A percentile compares a stretch with the other conserved stretches of the same genome.
phyloP scores from a whole-genome alignment of 2,329 filamentous ascomycete species.

The Diaporthe vexans region DNA sequence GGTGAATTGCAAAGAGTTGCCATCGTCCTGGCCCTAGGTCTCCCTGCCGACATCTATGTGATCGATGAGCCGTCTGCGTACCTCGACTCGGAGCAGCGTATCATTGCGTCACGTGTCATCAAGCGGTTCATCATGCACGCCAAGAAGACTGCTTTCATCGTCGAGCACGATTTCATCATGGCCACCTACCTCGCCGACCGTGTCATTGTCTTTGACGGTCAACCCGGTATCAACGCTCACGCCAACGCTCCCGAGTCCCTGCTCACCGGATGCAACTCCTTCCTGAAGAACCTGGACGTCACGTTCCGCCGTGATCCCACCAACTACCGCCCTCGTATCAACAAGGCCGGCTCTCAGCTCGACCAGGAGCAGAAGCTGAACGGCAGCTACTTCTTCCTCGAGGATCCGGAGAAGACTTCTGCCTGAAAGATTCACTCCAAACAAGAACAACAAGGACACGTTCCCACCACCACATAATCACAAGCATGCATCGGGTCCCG shows the following conservation, averaged over 20 bases:
- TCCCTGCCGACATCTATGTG: constrained; percentile 97
- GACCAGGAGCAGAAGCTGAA: constrained; percentile 96
- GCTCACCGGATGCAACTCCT: constrained; percentile 94
- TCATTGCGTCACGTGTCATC: constrained; percentile 96
- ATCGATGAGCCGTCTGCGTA: constrained; percentile 99
- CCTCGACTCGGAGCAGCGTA: constrained; percentile 99
- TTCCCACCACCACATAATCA: constrained; percentile 52
- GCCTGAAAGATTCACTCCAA: constrained; percentile 73
- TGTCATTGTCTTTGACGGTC: constrained; percentile 97
- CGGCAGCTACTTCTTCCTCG: constrained; percentile 99
- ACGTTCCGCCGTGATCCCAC: constrained; percentile 98
- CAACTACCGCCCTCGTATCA: constrained; percentile 97
- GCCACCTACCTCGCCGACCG: constrained; percentile 78
- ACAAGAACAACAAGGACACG: constrained; percentile 46
- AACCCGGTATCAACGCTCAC: constrained; percentile 88
- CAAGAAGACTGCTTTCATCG: constrained; percentile 99
- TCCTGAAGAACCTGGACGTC: constrained; percentile 96
- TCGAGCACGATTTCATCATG: constrained; percentile 99
- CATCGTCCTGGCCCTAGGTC: constrained; percentile 95
- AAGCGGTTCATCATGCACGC: constrained; percentile 99
- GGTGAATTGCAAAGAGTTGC: constrained; percentile 99
- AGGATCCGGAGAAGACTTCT: constrained; percentile 74
- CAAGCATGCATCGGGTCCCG: constrained; percentile 57
- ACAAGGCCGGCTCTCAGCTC: constrained; percentile 95
- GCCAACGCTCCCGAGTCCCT: constrained; percentile 94